phyloP scores from a whole-genome alignment of 805 yeast genomes.

The Lipomyces sp. region DNA sequence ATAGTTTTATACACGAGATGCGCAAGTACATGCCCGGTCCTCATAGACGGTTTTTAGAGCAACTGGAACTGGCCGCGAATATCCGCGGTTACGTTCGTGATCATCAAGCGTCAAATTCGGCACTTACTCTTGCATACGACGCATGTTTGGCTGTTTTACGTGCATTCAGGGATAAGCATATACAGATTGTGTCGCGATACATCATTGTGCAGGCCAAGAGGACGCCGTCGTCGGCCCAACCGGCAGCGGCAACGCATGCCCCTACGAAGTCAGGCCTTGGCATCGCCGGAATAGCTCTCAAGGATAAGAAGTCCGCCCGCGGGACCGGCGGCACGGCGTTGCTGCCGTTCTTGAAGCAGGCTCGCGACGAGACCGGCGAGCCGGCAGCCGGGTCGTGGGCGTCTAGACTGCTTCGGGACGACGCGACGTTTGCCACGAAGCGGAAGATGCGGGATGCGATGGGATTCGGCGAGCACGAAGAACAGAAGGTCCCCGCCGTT shows the following conservation, averaged over 20 bases:
- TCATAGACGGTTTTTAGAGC: slow-evolving; percentile 70
- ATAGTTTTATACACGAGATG: slow-evolving; percentile 76
- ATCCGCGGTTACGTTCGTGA: slow-evolving; percentile 61
- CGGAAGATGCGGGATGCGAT: slow-evolving; percentile 22
- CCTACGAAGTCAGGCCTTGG: slow-evolving; percentile 47
- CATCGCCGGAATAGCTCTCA: slow-evolving; percentile 45
- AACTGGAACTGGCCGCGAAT: slow-evolving; percentile 54
- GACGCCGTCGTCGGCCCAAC: slow-evolving; percentile 3
- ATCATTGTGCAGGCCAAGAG: slow-evolving; percentile 70
- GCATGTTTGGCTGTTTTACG: slow-evolving; percentile 87
- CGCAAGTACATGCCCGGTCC: slow-evolving; percentile 84
- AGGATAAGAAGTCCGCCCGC: slow-evolving; percentile 52
- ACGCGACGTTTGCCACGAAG: slow-evolving; percentile 3
- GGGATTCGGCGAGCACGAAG: slow-evolving; percentile 14
- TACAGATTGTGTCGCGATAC: slow-evolving; percentile 86
- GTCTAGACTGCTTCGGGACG: slow-evolving; percentile 46
- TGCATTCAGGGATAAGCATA: slow-evolving; percentile 85
- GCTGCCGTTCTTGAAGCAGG: slow-evolving; percentile 88
- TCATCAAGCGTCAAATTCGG: slow-evolving; percentile 45
- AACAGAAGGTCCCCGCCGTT: slow-evolving; percentile 9
- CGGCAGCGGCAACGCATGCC: slow-evolving; percentile 1
- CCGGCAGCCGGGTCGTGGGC: slow-evolving; percentile 95
- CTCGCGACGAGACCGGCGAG: slow-evolving; percentile 93
- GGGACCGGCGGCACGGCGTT: slow-evolving; percentile 96
- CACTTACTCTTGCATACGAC: slow-evolving; percentile 70